Evolutionary conservation across 1,284 basidiomycete species (phyloP).

Genomic region (Ceratobasidium sp.): DNA sequence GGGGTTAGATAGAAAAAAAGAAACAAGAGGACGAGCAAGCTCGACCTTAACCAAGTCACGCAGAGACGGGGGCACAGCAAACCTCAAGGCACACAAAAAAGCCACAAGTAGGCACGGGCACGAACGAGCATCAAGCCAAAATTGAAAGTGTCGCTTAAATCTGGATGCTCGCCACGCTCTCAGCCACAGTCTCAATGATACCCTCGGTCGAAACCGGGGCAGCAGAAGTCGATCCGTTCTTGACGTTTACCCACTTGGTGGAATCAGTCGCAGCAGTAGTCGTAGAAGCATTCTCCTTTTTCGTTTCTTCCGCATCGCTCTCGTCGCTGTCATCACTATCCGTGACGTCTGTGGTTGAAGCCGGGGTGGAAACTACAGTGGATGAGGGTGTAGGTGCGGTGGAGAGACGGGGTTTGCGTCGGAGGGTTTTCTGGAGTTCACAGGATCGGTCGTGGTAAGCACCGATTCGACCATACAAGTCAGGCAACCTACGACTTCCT

Average conservation of each 20-base stretch:
- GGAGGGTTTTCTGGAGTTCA: neutral
- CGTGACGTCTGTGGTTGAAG: constrained; percentile 22
- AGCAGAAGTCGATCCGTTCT: constrained; percentile 23
- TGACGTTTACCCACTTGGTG: constrained; percentile 39
- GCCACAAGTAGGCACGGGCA: too few relatives aligned
- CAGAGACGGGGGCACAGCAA: constrained; percentile 50
- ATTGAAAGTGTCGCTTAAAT: neutral
- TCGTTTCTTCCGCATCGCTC: constrained; percentile 20
- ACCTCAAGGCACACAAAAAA: neutral
- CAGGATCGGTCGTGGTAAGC: constrained; percentile 10
- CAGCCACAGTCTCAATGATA: constrained; percentile 37
- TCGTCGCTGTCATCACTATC: constrained; percentile 33
- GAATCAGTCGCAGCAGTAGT: constrained; percentile 19
- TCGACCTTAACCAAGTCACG: constrained; percentile 50
- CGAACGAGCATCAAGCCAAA: too few relatives aligned
- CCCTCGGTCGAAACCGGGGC: constrained; percentile 37
- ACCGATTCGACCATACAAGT: constrained; percentile 26
- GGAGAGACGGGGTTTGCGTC: constrained; percentile 24
- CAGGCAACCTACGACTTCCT: constrained; percentile 36
- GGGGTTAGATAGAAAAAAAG: constrained; percentile 52
- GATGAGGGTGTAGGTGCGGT: constrained; percentile 6
- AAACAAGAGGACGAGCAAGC: constrained; percentile 27
- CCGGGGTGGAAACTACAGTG: constrained; percentile 11
- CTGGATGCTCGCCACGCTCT: neutral
- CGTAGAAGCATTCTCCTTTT: neutral